Base-by-base conservation (phyloP, 2,329 filamentous ascomycete species). In the Penicillium rolfsii region DNA sequence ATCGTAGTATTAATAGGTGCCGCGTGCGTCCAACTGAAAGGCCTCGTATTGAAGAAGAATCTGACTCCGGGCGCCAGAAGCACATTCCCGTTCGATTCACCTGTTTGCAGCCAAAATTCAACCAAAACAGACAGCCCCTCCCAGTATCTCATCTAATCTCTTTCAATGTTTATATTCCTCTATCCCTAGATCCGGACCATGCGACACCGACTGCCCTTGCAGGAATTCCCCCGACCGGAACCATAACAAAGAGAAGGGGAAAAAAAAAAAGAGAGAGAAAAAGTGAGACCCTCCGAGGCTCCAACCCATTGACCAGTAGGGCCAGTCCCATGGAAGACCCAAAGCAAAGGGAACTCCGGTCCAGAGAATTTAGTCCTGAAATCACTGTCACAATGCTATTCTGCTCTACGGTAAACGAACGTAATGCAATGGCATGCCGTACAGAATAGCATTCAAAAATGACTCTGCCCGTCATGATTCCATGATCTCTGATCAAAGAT, bases 131-230 rank as follows among this genome's bases (percentile, higher is more conserved):
- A 24, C 12, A 1, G 16, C 49, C 12, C 4, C 22, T 26, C 11
- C 12, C 3, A 11, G 19, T 22, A 24, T 43, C 40, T 30, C 28
- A 49, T 19, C 26, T 30, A 49, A 49, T n/a, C 8, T 30, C 9
- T 22, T 14, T 14, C 50, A 53, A 26, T 53, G 50, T 53, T 53
- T n/a, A 38, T 52, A 40, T 53, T n/a, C 16, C 3, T 36, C 14
- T 22, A 36, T 36, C 50, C 50, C 50, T 53, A 38, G 35, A 24
- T 53, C 22, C 50, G 50, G 35, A 19, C 50, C 50, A 53, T 38
- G 50, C 35, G 50, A 33, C 28, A 30, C 30, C 9, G 30, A 53
- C 50, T 38, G 50, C 50, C 50, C 50, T 53, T 53, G 50, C 50
- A 40, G 50, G 6, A 8, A 30, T 11, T 50, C 28, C 22, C 43